phyloP scores from a whole-genome alignment of 208 protist species.

The Trypanosoma caninum region DNA sequence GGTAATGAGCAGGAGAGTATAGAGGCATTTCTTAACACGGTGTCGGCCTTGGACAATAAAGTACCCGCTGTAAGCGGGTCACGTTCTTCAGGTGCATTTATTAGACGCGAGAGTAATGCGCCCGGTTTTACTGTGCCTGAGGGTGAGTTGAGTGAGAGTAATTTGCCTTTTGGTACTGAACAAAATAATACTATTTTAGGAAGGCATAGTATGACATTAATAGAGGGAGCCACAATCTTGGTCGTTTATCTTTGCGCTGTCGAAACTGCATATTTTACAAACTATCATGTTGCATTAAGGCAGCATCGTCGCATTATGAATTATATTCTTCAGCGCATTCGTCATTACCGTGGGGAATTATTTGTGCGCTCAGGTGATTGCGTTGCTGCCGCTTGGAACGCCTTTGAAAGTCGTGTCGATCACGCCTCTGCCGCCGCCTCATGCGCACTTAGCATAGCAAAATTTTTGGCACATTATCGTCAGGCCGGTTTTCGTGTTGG shows the following conservation, averaged over 20 bases:
- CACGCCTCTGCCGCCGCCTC: slow-evolving; percentile 63
- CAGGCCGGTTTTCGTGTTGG: slow-evolving; percentile 64
- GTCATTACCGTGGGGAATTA: slow-evolving; percentile 60
- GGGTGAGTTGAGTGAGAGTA: background rate
- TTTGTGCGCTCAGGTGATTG: slow-evolving; percentile 74
- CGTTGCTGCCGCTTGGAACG: slow-evolving; percentile 79
- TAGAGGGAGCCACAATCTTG: slow-evolving; percentile 64
- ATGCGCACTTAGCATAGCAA: slow-evolving; percentile 69
- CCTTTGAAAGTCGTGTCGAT: slow-evolving; percentile 71
- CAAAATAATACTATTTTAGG: background rate
- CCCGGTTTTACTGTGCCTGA: background rate
- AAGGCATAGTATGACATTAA: slow-evolving; percentile 41
- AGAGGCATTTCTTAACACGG: slow-evolving; percentile 20
- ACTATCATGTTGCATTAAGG: slow-evolving; percentile 49
- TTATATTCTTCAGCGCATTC: slow-evolving; percentile 66
- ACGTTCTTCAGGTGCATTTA: background rate
- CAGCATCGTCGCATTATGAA: slow-evolving; percentile 79
- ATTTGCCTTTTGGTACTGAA: background rate
- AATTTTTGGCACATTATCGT: slow-evolving; percentile 45
- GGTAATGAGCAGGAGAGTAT: slow-evolving; percentile 11
- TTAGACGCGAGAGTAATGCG: background rate
- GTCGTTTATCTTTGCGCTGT: slow-evolving; percentile 55
- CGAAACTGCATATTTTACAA: slow-evolving; percentile 60
- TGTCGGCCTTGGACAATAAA: background rate
- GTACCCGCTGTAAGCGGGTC: background rate